phyloP scores from a whole-genome alignment of 345 rosid genomes.

The Mallotus nudiflorus region DNA sequence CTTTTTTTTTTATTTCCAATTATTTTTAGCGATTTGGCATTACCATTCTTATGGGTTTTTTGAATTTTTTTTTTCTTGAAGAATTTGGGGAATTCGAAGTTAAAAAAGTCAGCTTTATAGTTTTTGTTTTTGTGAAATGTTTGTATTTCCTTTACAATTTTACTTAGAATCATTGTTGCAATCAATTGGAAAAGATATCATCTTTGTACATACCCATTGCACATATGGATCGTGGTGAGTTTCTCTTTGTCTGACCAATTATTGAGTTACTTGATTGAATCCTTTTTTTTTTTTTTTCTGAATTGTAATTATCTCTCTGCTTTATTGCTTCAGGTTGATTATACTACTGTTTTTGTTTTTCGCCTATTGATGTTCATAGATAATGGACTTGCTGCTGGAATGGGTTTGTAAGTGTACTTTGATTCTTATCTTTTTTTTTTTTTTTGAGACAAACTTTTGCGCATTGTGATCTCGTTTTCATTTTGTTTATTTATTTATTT shows the following conservation, averaged over 20 bases:
- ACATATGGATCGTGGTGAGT: constrained; percentile 98
- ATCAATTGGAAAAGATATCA: constrained; percentile 85
- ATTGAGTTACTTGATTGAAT: no score
- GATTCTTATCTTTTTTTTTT: background rate
- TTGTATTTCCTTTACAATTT: constrained; percentile 35
- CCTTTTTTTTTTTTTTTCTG: background rate
- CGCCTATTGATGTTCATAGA: constrained; percentile 95
- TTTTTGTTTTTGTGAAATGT: background rate
- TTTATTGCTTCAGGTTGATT: constrained; percentile 74
- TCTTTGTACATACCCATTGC: constrained; percentile 77
- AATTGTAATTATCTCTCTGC: background rate
- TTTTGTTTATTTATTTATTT: background rate
- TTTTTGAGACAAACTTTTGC: background rate
- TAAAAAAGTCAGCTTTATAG: no score
- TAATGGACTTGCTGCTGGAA: constrained; percentile 90
- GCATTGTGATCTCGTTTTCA: background rate
- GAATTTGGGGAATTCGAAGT: no score
- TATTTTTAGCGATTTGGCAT: background rate
- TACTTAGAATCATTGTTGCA: constrained; percentile 75
- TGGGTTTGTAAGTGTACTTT: constrained; percentile 83
- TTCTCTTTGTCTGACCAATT: constrained; percentile 6
- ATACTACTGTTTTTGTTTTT: constrained; percentile 79
- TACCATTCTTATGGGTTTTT: background rate
- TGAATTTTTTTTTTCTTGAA: no score
- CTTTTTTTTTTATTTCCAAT: background rate